Percentiles rank a stretch among this genome's conserved stretches.
Evolutionary conservation across 805 yeast genomes (phyloP).

Genomic region (Saccharomyces mikatae): DNA sequence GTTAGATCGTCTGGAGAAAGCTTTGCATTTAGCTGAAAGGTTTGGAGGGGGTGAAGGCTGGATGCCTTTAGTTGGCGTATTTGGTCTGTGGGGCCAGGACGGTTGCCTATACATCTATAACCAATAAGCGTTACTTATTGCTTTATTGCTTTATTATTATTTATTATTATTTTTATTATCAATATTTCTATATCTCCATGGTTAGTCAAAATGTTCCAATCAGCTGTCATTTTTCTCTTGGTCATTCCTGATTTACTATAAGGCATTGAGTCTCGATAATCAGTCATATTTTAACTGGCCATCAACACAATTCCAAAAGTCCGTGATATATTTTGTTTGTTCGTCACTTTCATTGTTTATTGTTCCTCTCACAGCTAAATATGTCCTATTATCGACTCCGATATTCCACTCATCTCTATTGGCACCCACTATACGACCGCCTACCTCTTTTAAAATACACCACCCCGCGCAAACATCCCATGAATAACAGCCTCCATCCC

Average conservation of each 20-base stretch:
- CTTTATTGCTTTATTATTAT: not conserved
- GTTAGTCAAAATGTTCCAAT: not conserved
- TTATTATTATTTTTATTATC: not conserved
- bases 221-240: conserved; percentile 1
- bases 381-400: conserved; percentile 45
- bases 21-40: conserved; percentile 26
- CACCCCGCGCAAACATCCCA: conserved; percentile 71
- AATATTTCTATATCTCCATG: not conserved
- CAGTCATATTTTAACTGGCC: conserved; percentile 40
- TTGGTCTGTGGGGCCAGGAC: conserved; percentile 59
- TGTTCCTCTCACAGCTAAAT: conserved; percentile 49
- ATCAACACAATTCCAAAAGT: conserved; percentile 44
- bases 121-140: conserved; percentile 4
- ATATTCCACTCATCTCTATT: conserved; percentile 42
- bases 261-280: not conserved
- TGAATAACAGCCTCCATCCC: conserved; percentile 65
- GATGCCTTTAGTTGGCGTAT: conserved; percentile 44
- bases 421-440: conserved; percentile 51
- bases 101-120: conserved; percentile 56
- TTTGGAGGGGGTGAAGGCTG: conserved; percentile 42
- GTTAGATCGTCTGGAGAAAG: conserved; percentile 21
- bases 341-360: conserved; percentile 19
- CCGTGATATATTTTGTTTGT: conserved; percentile 39
- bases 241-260: not conserved
- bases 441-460: conserved; percentile 54